Percentiles rank a stretch among this genome's conserved stretches.
These are phyloP conservation scores for Ceratobasidium sp. DNA, from an alignment of 1,284 basidiomycete genomes.

Conservation along the genomic window DNA sequence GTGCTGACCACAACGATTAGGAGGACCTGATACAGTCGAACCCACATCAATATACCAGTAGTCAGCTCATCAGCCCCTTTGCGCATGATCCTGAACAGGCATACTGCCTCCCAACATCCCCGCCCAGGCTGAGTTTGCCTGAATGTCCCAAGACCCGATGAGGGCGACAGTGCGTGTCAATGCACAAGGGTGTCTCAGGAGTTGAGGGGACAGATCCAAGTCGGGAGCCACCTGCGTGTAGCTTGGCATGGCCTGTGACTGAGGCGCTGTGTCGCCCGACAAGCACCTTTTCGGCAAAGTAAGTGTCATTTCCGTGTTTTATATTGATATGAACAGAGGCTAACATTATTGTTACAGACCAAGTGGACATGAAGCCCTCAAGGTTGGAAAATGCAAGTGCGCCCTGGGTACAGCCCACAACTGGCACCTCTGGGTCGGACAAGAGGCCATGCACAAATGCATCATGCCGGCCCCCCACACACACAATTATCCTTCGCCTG, in stretches of 20 bases:
- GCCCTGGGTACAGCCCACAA: conserved; percentile 80
- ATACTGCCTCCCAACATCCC: too few species aligned
- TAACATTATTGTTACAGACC: conserved; percentile 53
- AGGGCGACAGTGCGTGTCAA: conserved; percentile 4
- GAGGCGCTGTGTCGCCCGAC: conserved; percentile 47
- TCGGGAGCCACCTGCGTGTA: conserved; percentile 18
- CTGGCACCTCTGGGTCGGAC: conserved; percentile 85
- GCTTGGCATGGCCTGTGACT: conserved; percentile 43
- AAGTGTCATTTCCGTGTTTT: conserved; percentile 38
- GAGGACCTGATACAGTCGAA: too few species aligned
- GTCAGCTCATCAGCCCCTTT: too few species aligned
- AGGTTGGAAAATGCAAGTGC: conserved; percentile 82
- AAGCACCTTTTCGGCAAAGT: conserved; percentile 76
- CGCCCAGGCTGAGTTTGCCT: not conserved
- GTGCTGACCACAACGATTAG: too few species aligned
- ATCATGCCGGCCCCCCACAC: not conserved
- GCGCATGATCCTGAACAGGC: too few species aligned
- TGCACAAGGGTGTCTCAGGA: conserved; percentile 51
- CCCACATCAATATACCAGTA: too few species aligned
- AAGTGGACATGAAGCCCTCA: conserved; percentile 77
- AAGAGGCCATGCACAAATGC: conserved; percentile 5
- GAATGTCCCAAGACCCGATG: not conserved
- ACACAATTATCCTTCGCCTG: not conserved
- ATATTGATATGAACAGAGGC: not conserved
- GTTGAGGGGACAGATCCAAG: conserved; percentile 56